Conservation (phyloP, 495 filamentous ascomycete genomes). For the Elaphomyces granulatus region DNA sequence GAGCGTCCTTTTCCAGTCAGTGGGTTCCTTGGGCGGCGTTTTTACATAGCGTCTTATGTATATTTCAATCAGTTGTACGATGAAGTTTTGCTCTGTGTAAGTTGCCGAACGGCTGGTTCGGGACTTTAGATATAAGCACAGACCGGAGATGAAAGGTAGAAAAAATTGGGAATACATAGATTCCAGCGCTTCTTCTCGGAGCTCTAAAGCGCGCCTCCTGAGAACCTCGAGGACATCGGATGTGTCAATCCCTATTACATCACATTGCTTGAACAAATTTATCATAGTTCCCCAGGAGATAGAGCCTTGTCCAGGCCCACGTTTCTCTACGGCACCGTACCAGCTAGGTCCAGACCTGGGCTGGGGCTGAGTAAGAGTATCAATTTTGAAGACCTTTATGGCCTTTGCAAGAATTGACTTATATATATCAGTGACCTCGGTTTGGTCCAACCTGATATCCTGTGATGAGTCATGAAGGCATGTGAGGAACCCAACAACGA, state of each 20-base stretch:
- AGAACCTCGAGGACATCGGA: neutral
- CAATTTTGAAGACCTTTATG: conserved; percentile 1
- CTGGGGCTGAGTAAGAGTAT: too few relatives aligned
- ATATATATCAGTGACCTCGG: neutral
- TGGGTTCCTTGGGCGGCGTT: neutral
- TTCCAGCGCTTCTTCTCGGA: neutral
- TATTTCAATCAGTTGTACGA: neutral
- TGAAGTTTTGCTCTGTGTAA: neutral
- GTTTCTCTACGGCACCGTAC: neutral
- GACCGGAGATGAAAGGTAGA: neutral
- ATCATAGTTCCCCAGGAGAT: neutral
- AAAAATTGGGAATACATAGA: neutral
- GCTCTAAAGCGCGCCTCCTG: neutral
- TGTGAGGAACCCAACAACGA: neutral
- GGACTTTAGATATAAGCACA: neutral
- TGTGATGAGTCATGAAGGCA: neutral
- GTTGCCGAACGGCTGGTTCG: neutral
- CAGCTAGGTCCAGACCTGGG: neutral
- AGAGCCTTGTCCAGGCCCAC: neutral
- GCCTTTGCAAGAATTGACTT: neutral
- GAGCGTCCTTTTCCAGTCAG: neutral
- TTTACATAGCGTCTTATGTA: conserved; percentile 1
- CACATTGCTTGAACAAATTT: conserved; percentile 1
- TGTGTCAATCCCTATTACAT: neutral
- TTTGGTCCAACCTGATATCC: neutral